These are phyloP conservation scores for Sporothrix brasiliensis DNA, from an alignment of 2,329 filamentous ascomycete genomes.

Conservation along the genomic window DNA sequence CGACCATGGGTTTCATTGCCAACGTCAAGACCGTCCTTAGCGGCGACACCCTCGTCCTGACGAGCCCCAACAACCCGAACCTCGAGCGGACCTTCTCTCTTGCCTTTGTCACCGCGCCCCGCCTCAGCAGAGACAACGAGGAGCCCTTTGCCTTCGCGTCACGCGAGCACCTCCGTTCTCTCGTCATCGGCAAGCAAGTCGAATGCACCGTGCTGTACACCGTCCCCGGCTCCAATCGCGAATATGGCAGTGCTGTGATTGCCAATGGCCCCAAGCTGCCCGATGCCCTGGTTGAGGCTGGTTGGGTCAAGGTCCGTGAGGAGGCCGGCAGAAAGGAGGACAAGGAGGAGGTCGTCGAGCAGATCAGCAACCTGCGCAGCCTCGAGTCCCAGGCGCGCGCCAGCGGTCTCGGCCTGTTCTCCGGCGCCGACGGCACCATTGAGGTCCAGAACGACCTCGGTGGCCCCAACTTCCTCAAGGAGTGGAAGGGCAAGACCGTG, in stretches of 20 bases:
- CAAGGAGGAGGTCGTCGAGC: constrained; percentile 69
- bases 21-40: constrained; percentile 93
- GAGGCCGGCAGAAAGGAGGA: constrained; percentile 93
- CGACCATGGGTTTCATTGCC: constrained; percentile 60
- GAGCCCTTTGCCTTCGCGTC: constrained; percentile 93
- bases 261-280: constrained; percentile 77
- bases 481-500: constrained; percentile 82
- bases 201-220: constrained; percentile 86
- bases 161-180: constrained; percentile 84
- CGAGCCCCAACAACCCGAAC: constrained; percentile 76
- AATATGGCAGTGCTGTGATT: constrained; percentile 81
- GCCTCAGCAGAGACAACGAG: constrained; percentile 84
- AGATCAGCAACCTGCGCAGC: constrained; percentile 75
- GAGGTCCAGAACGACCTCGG: constrained; percentile 80
- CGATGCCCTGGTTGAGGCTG: constrained; percentile 80
- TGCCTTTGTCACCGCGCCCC: constrained; percentile 88
- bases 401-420: constrained; percentile 82
- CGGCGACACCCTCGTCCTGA: constrained; percentile 86
- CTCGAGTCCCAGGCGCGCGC: constrained; percentile 77
- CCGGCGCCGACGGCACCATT: constrained; percentile 65
- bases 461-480: constrained; percentile 75
- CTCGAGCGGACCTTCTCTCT: constrained; percentile 86
- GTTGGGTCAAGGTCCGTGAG: constrained; percentile 91
- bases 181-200: constrained; percentile 82
- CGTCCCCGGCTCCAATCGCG: constrained; percentile 79